phyloP scores from a whole-genome alignment of 2,329 filamentous ascomycete species.

The Venturia asperata region DNA sequence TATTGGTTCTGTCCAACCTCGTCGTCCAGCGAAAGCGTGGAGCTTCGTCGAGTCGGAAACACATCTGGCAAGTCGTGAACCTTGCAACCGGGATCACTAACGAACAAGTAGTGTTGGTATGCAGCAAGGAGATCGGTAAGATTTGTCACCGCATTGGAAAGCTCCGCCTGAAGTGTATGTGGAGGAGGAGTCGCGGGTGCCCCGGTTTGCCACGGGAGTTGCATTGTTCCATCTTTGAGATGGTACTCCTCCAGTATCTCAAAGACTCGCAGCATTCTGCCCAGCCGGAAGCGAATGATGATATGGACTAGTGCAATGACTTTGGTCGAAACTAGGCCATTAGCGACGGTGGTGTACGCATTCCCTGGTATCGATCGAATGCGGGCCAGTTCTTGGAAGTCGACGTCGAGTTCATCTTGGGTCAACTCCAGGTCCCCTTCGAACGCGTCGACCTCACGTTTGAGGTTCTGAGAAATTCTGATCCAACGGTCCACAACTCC shows the following conservation, averaged over 20 bases:
- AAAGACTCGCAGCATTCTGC: background rate
- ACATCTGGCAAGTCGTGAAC: background rate
- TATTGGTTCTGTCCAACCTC: background rate
- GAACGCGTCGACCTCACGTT: background rate
- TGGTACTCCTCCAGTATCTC: background rate
- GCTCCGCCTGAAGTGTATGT: background rate
- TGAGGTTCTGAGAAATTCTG: background rate
- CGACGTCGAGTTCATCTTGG: background rate
- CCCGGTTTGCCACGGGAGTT: background rate
- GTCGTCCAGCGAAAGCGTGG: background rate
- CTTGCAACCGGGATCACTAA: background rate
- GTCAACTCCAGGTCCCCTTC: background rate
- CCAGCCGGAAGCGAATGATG: constrained; percentile 10
- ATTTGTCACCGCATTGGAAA: background rate
- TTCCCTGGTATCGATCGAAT: background rate
- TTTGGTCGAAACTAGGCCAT: background rate
- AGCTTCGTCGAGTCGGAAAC: background rate
- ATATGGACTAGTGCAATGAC: constrained; percentile 5
- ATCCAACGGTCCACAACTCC: background rate
- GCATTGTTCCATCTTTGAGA: background rate
- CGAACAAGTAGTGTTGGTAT: background rate
- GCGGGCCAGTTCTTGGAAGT: background rate
- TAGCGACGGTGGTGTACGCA: background rate
- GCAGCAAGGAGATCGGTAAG: background rate
- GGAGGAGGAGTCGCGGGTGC: background rate